phyloP scores from a whole-genome alignment of 306 rosid species.

The Luffa aegyptiaca region DNA sequence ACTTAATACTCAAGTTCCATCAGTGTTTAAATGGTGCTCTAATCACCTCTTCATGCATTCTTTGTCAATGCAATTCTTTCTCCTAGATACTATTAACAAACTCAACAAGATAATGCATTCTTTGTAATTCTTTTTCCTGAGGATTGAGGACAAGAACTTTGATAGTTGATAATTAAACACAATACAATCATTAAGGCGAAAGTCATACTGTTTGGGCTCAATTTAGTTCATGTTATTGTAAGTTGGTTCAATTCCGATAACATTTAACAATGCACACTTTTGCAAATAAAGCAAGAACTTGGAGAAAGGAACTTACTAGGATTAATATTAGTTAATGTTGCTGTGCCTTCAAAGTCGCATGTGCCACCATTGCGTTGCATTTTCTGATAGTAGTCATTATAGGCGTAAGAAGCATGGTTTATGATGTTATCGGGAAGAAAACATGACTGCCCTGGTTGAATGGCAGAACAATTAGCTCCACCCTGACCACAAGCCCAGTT shows the following conservation, averaged over 20 bases:
- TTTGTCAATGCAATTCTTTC: not conserved
- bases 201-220: not conserved
- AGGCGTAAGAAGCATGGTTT: conserved; percentile 88
- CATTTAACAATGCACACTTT: not conserved
- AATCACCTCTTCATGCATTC: not conserved
- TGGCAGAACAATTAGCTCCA: conserved; percentile 57
- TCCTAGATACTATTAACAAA: not conserved
- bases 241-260: not conserved
- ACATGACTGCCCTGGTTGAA: conserved; percentile 63
- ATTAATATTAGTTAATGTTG: conserved; percentile 37
- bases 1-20: not conserved
- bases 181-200: not conserved
- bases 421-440: conserved; percentile 45
- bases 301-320: conserved; percentile 57
- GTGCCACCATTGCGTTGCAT: conserved; percentile 68
- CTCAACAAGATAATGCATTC: not conserved
- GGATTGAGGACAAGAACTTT: not conserved
- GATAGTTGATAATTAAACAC: not conserved
- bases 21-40: not conserved
- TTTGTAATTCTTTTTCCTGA: not conserved
- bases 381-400: conserved; percentile 71
- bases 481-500: conserved; percentile 92
- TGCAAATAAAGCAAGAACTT: conserved; percentile 2
- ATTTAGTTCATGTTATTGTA: not conserved
- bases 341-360: conserved; percentile 77